Evolutionary conservation across 1,139 yeast genomes (phyloP).

Genomic region (Taphrina wiesneri): DNA sequence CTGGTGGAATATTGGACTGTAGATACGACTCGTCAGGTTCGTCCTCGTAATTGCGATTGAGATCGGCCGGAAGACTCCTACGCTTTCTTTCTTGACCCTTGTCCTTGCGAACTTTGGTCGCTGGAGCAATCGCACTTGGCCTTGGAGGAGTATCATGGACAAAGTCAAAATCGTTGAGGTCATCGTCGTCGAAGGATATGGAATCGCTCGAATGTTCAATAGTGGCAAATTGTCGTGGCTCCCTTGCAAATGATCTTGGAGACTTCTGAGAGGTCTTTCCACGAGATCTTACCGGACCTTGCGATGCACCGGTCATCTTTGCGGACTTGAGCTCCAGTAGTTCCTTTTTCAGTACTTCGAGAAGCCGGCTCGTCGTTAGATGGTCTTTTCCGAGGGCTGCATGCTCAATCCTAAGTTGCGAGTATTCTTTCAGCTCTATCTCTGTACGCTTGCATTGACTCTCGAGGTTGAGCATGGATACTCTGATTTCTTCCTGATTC

Average conservation of each 20-base stretch:
- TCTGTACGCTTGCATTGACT: not conserved
- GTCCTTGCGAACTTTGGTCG: not conserved
- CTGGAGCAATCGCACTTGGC: not conserved
- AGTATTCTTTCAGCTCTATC: not conserved
- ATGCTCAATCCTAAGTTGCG: not conserved
- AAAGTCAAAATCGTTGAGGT: constrained; percentile 7
- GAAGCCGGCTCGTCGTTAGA: not conserved
- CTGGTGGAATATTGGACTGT: not conserved
- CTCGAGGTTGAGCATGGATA: not conserved
- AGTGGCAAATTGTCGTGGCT: constrained; percentile 2
- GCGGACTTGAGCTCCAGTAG: not conserved
- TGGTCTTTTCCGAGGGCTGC: not conserved
- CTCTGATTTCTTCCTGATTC: not conserved
- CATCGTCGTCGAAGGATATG: not conserved
- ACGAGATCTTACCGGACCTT: not conserved
- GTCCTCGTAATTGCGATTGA: not conserved
- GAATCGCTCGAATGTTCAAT: constrained; percentile 8
- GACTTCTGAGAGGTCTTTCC: not conserved
- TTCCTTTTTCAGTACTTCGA: not conserved
- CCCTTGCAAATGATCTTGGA: not conserved
- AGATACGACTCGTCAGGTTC: not conserved
- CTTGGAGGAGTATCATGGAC: constrained; percentile 7
- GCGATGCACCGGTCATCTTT: not conserved
- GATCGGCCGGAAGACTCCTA: not conserved
- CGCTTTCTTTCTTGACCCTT: not conserved